Conservation (phyloP, 106 monocot genomes). For the Apostasia shenzhenica region DNA sequence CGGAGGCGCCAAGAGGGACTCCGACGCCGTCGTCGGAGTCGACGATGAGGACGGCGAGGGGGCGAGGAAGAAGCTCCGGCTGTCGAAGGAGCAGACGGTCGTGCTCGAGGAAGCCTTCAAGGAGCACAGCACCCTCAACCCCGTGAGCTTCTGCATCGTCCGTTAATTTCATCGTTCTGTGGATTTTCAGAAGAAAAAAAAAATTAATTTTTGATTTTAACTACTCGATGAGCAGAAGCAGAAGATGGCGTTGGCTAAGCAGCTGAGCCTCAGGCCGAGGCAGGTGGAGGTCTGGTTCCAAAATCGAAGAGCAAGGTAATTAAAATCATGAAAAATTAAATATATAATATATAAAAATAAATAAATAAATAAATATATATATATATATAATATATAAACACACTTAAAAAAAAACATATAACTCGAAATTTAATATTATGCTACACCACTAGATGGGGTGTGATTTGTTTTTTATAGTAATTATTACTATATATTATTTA, state of each 20-base stretch:
- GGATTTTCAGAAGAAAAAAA: not conserved
- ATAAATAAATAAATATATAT: no score
- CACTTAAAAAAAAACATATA: no score
- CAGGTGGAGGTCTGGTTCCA: constrained; percentile 30
- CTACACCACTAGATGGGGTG: no score
- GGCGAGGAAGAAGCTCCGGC: constrained; percentile 10
- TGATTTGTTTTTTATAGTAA: no score
- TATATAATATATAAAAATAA: no score
- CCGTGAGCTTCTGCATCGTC: not conserved
- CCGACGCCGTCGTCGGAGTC: not conserved
- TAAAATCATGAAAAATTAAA: no score
- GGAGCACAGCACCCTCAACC: constrained; percentile 13
- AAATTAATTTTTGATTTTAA: no score
- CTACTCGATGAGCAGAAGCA: constrained; percentile 12
- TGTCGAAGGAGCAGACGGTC: constrained; percentile 7
- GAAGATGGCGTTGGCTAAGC: constrained; percentile 19
- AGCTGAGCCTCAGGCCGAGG: constrained; percentile 17
- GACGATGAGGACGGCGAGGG: constrained; percentile 10
- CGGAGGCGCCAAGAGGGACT: constrained; percentile 6
- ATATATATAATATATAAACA: no score
- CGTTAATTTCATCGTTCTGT: not conserved
- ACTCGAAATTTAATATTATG: no score
- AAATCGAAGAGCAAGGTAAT: constrained; percentile 20
- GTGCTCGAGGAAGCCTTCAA: constrained; percentile 13
- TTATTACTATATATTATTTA: no score